phyloP scores from a whole-genome alignment of 495 filamentous ascomycete genomes.

The Podospora appendiculata region DNA sequence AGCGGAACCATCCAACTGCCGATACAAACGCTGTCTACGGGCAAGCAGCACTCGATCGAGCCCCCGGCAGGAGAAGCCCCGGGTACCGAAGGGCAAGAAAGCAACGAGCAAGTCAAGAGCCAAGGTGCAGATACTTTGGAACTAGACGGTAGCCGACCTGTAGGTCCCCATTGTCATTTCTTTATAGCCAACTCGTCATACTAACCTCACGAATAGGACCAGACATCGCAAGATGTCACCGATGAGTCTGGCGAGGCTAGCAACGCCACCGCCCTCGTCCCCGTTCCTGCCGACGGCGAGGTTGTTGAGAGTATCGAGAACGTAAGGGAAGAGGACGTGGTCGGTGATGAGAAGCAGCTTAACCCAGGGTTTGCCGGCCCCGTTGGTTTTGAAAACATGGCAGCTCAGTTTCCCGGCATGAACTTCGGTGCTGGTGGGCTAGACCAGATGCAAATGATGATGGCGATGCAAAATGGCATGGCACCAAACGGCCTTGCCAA shows the following conservation, averaged over 20 bases:
- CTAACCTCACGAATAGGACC: slow-evolving; percentile 12
- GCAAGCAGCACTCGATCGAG: background rate
- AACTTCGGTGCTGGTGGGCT: slow-evolving; percentile 55
- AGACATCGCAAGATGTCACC: background rate
- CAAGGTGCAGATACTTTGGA: background rate
- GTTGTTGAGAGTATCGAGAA: slow-evolving; percentile 16
- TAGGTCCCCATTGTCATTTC: background rate
- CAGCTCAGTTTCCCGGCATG: background rate
- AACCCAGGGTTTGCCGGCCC: slow-evolving; percentile 18
- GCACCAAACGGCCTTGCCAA: slow-evolving; percentile 48
- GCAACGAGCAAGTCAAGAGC: background rate
- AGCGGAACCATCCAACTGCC: background rate
- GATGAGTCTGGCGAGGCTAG: slow-evolving; percentile 3
- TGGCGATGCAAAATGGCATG: slow-evolving; percentile 71
- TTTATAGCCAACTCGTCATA: background rate
- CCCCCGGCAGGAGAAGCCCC: background rate
- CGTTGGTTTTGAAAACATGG: slow-evolving; percentile 32
- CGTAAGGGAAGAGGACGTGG: slow-evolving; percentile 23
- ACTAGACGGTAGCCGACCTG: background rate
- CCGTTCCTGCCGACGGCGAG: slow-evolving; percentile 7
- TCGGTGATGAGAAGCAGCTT: slow-evolving; percentile 24
- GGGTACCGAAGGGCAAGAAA: background rate
- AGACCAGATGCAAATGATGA: slow-evolving; percentile 65
- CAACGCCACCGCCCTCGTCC: slow-evolving; percentile 1
- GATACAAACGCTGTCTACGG: no score